Conservation (phyloP, 2,329 filamentous ascomycete genomes). For the Colletotrichum magnum region DNA sequence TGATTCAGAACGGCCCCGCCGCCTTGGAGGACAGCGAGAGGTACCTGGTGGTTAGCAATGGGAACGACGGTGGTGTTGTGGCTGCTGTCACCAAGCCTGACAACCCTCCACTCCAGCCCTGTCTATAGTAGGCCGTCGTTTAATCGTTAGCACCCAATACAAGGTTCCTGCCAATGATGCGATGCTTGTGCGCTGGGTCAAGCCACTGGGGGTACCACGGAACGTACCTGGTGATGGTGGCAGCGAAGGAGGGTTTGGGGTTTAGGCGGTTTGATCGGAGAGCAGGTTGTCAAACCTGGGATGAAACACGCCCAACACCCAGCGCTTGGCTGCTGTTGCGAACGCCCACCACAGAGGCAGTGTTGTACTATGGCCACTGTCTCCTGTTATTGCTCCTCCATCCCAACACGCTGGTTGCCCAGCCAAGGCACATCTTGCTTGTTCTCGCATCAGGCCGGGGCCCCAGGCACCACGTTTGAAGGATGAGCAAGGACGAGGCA, state of each 20-base stretch:
- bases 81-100: not conserved
- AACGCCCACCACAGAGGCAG: slow-evolving; percentile 3
- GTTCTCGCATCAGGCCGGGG: not conserved
- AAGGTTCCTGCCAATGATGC: not conserved
- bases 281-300: slow-evolving; percentile 39
- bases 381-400: not conserved
- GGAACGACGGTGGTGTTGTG: not conserved
- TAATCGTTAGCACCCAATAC: not conserved
- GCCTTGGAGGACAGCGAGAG: not conserved
- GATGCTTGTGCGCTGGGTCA: slow-evolving; percentile 11
- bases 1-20: slow-evolving; percentile 38
- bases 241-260: not conserved
- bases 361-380: not conserved
- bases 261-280: slow-evolving; percentile 31
- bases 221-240: not conserved
- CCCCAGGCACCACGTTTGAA: slow-evolving; percentile 12
- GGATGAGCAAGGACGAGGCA: slow-evolving; percentile 27
- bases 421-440: not conserved
- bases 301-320: slow-evolving; percentile 33
- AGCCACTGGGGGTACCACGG: not conserved
- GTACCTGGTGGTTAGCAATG: not conserved
- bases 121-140: slow-evolving; percentile 9
- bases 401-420: not conserved
- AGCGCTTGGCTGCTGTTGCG: slow-evolving; percentile 28
- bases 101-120: slow-evolving; percentile 12